Conservation (phyloP, 805 yeast genomes). For the Priceomyces castillae region DNA sequence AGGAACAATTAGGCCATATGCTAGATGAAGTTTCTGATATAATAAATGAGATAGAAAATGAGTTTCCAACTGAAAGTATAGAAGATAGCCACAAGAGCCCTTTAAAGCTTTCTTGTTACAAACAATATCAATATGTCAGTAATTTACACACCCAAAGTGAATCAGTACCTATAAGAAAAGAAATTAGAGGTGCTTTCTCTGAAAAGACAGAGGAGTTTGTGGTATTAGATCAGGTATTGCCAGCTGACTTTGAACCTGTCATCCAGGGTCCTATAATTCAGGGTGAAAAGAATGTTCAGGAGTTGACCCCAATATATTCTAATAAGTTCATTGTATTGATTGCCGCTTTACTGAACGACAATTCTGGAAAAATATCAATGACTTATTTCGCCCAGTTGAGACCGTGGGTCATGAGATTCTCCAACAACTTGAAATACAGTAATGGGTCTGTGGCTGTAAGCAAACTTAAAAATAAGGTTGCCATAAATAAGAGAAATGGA, state of each 20-base stretch:
- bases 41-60: conserved; percentile 12
- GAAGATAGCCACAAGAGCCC: conserved; percentile 12
- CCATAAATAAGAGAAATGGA: background rate
- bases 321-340: conserved; percentile 15
- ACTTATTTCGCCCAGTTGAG: conserved; percentile 23
- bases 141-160: conserved; percentile 13
- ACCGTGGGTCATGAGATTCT: conserved; percentile 26
- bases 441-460: background rate
- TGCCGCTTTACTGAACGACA: conserved; percentile 10
- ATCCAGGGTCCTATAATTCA: conserved; percentile 28
- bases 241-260: conserved; percentile 8
- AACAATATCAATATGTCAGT: conserved; percentile 18
- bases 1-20: conserved; percentile 13
- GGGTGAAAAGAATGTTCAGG: conserved; percentile 8
- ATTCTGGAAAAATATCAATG: conserved; percentile 7
- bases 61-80: conserved; percentile 10
- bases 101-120: conserved; percentile 12
- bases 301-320: conserved; percentile 13
- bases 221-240: conserved; percentile 13
- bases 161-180: conserved; percentile 10
- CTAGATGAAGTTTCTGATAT: conserved; percentile 11
- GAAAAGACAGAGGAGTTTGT: conserved; percentile 8
- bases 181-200: conserved; percentile 11
- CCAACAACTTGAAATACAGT: background rate
- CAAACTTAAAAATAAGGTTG: background rate